Base-by-base conservation (phyloP, 2,329 filamentous ascomycete genomes). In the Nemania sp. region DNA sequence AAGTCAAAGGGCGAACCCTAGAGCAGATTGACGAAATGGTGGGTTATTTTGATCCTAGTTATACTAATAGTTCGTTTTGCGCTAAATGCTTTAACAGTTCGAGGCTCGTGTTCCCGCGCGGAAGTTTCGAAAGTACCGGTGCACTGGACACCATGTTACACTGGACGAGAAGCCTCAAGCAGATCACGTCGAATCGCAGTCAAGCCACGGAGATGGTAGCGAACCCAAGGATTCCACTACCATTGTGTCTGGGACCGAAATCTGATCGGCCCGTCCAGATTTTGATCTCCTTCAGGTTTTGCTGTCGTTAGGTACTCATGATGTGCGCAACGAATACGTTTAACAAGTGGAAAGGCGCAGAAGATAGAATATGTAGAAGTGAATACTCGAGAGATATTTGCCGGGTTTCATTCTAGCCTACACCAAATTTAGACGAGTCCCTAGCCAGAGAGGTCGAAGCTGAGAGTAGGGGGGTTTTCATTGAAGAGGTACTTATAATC, bases 11-110 rank as follows among this genome's bases (percentile, higher is more conserved):
- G 54, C 81, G 83, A 24, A 87, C 82, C 0, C 77, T 87, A 3
- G 85, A 85, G 74, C 84, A 88, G 70, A 86, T 87, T 66, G 85
- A 87, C 60, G 84, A 87, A 70, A 87, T 88, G 84, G 82, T 83
- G 75, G 66, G 76, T 64, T 51, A 53, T 2, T 22, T 29, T 26
- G 3, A 4, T 27, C 43, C 32, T 59, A 59, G 80, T 79, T 5
- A 6, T 22, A 8, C 29, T 51, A 7, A 7, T 5, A 22, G 20
- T 2, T 10, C 15, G 3, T 24, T 5, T 32, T 15, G 60, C 26
- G 35, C 63, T 73, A 62, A 72, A n/a, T 52, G 5, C 10, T 32
- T 18, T 1, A 62, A 59, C 22, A 81, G 79, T 81, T 81, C 56
- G 79, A 81, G 59, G 79, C 79, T 29, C 74, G 71, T 4, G 67